Conservation (phyloP, 768 basidiomycete genomes). For the Sporobolomyces phaffii region DNA sequence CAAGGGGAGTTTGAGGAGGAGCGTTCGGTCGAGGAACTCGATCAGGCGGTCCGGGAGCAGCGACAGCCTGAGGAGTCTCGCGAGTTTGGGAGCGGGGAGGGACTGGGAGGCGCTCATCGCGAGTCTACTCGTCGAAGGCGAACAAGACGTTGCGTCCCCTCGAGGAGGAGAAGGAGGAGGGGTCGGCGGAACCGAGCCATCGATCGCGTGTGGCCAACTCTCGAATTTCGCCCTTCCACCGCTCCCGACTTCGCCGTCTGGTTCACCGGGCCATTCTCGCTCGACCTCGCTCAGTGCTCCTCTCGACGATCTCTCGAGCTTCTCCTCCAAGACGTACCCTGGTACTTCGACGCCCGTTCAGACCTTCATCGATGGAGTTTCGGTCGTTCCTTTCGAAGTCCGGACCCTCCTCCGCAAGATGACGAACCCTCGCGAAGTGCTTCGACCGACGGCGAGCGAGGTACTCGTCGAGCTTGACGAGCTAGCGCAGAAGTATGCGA, state of each 20-base stretch:
- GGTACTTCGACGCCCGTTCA: conserved; percentile 21
- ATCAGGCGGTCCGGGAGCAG: conserved; percentile 14
- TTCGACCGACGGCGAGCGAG: conserved; percentile 16
- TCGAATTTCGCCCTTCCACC: not conserved
- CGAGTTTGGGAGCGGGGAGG: not conserved
- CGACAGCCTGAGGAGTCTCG: conserved; percentile 13
- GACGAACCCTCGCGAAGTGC: conserved; percentile 11
- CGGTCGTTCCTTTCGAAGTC: conserved; percentile 23
- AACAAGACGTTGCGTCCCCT: too few species aligned
- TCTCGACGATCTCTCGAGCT: not conserved
- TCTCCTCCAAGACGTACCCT: conserved; percentile 2
- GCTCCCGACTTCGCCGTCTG: not conserved
- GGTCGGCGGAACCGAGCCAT: not conserved
- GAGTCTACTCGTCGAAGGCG: conserved; percentile 17
- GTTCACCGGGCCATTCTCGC: not conserved
- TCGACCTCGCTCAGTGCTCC: not conserved
- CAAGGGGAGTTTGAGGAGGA: not conserved
- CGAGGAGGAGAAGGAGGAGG: too few species aligned
- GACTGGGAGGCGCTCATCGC: conserved; percentile 1
- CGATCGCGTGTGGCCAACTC: not conserved
- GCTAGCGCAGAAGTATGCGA: not conserved
- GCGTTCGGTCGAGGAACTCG: not conserved
- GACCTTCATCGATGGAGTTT: conserved; percentile 24
- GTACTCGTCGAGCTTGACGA: conserved; percentile 14
- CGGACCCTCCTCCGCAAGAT: conserved; percentile 22